Conservation (phyloP, 225 moss, liverwort and hornwort species). For the Pseudoscleropodium purum region DNA sequence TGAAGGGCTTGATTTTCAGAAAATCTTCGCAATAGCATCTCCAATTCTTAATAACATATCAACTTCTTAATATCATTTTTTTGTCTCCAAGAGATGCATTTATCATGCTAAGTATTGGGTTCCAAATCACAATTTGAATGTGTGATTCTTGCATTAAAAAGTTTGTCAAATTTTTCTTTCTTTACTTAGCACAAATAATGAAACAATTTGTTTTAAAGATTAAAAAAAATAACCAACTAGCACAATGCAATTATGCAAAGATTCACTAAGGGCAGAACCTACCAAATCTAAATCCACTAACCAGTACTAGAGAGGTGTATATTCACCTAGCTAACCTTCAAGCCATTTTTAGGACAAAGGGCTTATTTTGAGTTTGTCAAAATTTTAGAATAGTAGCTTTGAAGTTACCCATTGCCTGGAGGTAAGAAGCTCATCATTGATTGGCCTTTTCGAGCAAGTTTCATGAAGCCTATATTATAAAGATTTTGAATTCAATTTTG, state of each 20-base stretch:
- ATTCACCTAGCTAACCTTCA: too few relatives aligned
- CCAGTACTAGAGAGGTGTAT: too few relatives aligned
- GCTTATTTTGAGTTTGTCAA: not conserved
- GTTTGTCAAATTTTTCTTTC: not conserved
- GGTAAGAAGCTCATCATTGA: not conserved
- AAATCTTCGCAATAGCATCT: not conserved
- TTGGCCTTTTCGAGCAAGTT: not conserved
- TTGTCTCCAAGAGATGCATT: not conserved
- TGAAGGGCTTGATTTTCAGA: rapidly evolving
- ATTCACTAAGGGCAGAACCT: too few relatives aligned
- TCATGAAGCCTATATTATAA: too few relatives aligned
- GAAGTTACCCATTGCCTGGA: not conserved
- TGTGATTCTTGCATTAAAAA: not conserved
- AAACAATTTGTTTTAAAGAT: too few relatives aligned
- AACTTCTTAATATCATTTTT: not conserved
- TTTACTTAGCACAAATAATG: not conserved
- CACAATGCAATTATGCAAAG: too few relatives aligned
- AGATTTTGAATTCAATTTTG: not conserved
- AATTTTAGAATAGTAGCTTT: not conserved
- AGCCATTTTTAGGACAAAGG: not conserved
- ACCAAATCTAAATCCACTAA: too few relatives aligned
- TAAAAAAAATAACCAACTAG: too few relatives aligned
- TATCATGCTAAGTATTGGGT: not conserved
- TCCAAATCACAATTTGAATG: not conserved
- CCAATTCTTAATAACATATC: not conserved